Percentiles rank a stretch among this genome's conserved stretches.
phyloP scores from a whole-genome alignment of 2,329 filamentous ascomycete species.

The Paracamarosporium sp. region DNA sequence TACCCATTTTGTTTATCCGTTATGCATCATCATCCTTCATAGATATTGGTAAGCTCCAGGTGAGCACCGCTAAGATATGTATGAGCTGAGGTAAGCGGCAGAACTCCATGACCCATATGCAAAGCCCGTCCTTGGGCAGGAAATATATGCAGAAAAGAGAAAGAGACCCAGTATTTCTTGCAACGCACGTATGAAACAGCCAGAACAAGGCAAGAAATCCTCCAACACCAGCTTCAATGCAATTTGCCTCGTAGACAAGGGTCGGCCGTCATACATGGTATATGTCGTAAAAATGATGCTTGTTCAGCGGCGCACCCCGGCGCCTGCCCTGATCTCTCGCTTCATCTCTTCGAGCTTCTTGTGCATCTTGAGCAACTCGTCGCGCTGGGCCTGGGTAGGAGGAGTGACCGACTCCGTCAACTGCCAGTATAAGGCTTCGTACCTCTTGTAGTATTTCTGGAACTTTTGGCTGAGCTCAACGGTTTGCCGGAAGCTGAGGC shows the following conservation, averaged over 20 bases:
- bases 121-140: conserved; percentile 10
- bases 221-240: conserved; percentile 10
- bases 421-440: conserved; percentile 62
- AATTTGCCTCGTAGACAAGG: conserved; percentile 12
- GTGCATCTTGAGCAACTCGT: conserved; percentile 62
- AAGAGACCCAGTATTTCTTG: conserved; percentile 8
- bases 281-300: conserved; percentile 5
- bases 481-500: conserved; percentile 52
- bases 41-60: conserved; percentile 15
- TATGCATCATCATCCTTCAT: conserved; percentile 27
- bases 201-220: conserved; percentile 1
- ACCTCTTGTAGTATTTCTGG: conserved; percentile 64
- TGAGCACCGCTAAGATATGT: conserved; percentile 7
- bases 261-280: conserved; percentile 1
- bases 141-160: conserved; percentile 18
- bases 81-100: conserved; percentile 7
- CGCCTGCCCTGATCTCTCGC: conserved; percentile 58
- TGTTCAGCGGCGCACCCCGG: conserved; percentile 30
- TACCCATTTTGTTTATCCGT: conserved; percentile 21
- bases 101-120: conserved; percentile 22
- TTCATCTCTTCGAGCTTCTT: conserved; percentile 63
- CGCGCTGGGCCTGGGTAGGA: conserved; percentile 57
- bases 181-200: neutral
- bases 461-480: conserved; percentile 59
- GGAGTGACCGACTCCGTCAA: conserved; percentile 49